Evolutionary conservation across 192 early-diverging fungal species (phyloP), one percentile per base, ranked within the genome.

Genomic region (Glomus cerebriforme): DNA sequence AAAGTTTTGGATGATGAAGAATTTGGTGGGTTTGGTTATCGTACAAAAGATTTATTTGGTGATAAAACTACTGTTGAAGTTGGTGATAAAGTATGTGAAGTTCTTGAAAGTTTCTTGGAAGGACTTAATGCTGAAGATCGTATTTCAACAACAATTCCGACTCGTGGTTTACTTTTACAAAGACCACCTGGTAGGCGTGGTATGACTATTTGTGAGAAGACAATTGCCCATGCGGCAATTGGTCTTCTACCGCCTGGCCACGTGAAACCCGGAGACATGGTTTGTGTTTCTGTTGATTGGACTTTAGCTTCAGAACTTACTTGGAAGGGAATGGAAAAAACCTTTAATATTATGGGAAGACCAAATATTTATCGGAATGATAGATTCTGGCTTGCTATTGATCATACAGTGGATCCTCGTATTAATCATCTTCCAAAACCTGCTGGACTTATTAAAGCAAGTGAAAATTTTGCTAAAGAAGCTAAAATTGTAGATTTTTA

Each of bases 31-130:
- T 90, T 90, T 67, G 88, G 86, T 37, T 88, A 96, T 85, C 91
- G 96, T 78, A 98, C 98, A 15, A 92, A 90, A 73, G 98, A 99
- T 81, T 90, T 99, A 72, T 92, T 91, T 62, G 98, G 98, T 64
- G 77, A 85, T 17, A 91, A 93, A 27, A 86, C 93, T 24, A 99
- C 98, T n/a, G 80, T 82, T 59, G 90, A 98, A 83, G 91, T 99
- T 78, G 98, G 97, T 75, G 95, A 98, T 80, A 96, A 96, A 68
- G 89, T 99, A 68, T 88, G 92, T 74, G 90, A 90, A 75, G 92
- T 88, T 35, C 87, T 95, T 32, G 84, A 83, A 35, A 83, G 88
- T 32, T 86, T 90, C 60, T 90, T 95, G 62, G 85, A 90, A 69
- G 89, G 91, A 70, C 75, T 85, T 31, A 85, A 83, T 68, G 70